These are phyloP conservation scores for Trametes coccinea DNA, from an alignment of 768 basidiomycete species.

Conservation along the genomic window DNA sequence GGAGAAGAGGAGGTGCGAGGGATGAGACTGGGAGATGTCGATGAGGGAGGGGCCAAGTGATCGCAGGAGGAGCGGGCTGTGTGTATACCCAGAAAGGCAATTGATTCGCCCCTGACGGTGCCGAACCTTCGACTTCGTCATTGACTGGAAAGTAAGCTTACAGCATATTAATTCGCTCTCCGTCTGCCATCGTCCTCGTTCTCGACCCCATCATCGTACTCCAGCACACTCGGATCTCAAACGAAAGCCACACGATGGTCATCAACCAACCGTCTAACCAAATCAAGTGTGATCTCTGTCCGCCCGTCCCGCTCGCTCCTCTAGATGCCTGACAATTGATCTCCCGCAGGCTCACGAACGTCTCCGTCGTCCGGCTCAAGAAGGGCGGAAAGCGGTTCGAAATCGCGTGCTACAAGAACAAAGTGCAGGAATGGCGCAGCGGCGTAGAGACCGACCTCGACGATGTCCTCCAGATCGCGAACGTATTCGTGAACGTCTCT, in stretches of 20 bases:
- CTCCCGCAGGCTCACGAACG: slow-evolving; percentile 82
- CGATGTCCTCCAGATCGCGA: slow-evolving; percentile 94
- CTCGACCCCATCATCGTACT: not conserved
- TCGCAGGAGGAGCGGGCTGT: slow-evolving; percentile 14
- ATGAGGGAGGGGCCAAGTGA: slow-evolving; percentile 4
- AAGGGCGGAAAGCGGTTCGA: slow-evolving; percentile 98
- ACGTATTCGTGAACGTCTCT: slow-evolving; percentile 94
- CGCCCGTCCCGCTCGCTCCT: not conserved
- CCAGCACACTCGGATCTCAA: no score
- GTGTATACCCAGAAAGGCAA: slow-evolving; percentile 10
- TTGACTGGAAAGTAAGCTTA: no score
- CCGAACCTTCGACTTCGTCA: not conserved
- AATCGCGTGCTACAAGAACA: slow-evolving; percentile 99
- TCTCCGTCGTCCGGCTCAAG: slow-evolving; percentile 92
- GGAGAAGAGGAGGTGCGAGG: not conserved
- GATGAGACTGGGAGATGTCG: not conserved
- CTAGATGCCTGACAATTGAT: slow-evolving; percentile 15
- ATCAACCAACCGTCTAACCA: slow-evolving; percentile 89
- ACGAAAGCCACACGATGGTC: slow-evolving; percentile 32
- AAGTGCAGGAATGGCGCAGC: slow-evolving; percentile 94
- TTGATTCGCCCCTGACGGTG: slow-evolving; percentile 13
- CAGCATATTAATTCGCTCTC: no score
- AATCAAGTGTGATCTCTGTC: slow-evolving; percentile 62
- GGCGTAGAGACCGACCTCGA: slow-evolving; percentile 93
- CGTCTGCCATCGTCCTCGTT: not conserved